phyloP scores from a whole-genome alignment of 768 basidiomycete genomes.

The Tremella fuciformis region DNA sequence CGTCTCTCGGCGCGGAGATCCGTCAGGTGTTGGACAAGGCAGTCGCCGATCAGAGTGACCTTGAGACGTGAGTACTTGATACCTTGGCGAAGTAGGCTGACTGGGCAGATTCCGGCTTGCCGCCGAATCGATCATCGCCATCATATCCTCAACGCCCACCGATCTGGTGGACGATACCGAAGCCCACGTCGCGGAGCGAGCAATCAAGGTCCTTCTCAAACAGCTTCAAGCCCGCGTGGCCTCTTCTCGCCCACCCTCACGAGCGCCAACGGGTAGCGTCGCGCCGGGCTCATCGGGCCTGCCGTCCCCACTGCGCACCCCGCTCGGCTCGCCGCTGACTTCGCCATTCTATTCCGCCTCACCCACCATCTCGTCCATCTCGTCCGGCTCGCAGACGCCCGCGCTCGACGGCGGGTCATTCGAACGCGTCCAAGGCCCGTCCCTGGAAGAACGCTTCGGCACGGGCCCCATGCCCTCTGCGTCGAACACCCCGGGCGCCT shows the following conservation, averaged over 20 bases:
- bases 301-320: not conserved
- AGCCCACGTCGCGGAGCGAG: conserved; percentile 21
- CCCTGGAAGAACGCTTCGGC: conserved; percentile 18
- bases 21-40: conserved; percentile 25
- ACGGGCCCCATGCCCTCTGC: conserved; percentile 18
- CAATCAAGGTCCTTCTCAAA: conserved; percentile 25
- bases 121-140: conserved; percentile 16
- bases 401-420: not conserved
- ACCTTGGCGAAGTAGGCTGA: not conserved
- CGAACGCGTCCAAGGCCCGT: not conserved
- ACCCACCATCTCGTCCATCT: not conserved
- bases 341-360: not conserved
- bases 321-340: not conserved
- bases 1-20: conserved; percentile 23
- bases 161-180: conserved; percentile 26
- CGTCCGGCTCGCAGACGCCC: too few species aligned
- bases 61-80: conserved; percentile 12
- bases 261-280: not conserved
- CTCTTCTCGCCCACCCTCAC: not conserved
- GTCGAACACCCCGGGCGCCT: conserved; percentile 1
- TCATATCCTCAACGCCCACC: conserved; percentile 10
- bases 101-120: conserved; percentile 23
- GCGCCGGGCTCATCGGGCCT: not conserved
- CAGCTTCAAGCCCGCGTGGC: conserved; percentile 27
- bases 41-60: conserved; percentile 17